These are phyloP conservation scores for Psidium guajava DNA, from an alignment of 345 rosid genomes.

Conservation along the genomic window DNA sequence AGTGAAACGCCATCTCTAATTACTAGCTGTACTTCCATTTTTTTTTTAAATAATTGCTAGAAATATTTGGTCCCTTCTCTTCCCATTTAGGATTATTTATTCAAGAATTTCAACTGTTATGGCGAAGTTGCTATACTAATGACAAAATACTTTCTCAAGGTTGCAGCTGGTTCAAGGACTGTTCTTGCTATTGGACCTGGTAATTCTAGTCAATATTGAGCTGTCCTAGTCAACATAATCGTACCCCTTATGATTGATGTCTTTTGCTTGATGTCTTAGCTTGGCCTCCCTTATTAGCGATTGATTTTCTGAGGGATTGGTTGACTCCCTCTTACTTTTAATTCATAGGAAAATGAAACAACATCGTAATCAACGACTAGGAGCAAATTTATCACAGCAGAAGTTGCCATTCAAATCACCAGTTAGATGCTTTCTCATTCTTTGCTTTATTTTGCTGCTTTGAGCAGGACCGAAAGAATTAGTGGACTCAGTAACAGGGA, in stretches of 20 bases:
- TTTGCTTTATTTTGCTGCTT: neutral
- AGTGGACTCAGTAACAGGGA: constrained; percentile 69
- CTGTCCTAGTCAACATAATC: neutral
- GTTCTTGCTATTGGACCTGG: constrained; percentile 92
- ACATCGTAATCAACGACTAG: neutral
- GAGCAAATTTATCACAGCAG: neutral
- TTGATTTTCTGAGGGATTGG: neutral
- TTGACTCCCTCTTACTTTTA: neutral
- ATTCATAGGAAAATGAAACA: neutral
- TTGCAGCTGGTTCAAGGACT: constrained; percentile 79
- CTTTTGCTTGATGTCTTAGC: neutral
- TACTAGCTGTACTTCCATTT: neutral
- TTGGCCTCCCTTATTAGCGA: neutral
- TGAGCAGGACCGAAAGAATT: constrained; percentile 53
- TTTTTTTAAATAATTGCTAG: neutral
- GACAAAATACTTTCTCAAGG: constrained; percentile 22
- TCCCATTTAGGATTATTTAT: neutral
- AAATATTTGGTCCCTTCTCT: neutral
- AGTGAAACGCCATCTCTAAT: neutral
- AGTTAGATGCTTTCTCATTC: neutral
- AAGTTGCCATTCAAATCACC: neutral
- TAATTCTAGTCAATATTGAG: neutral
- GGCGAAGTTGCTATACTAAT: neutral
- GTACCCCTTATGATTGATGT: neutral
- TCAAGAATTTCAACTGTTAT: neutral